Conservation (phyloP, 805 yeast species). For the Ogataea zsoltii region DNA sequence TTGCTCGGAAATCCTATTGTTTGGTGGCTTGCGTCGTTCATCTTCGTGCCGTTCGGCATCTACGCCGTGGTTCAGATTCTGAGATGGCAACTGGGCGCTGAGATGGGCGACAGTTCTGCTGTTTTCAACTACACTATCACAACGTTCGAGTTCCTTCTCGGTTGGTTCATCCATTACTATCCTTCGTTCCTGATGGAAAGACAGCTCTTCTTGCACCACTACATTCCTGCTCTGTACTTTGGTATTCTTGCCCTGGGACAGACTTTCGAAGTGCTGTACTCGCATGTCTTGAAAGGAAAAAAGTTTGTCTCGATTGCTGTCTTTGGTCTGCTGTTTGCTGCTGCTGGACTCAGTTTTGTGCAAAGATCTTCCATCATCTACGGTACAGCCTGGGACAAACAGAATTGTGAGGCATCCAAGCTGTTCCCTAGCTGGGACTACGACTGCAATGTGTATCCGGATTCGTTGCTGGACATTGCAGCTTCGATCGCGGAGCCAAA, state of each 20-base stretch:
- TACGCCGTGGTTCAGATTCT: constrained; percentile 48
- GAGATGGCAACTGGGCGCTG: constrained; percentile 62
- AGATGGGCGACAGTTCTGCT: constrained; percentile 48
- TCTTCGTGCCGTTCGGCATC: constrained; percentile 50
- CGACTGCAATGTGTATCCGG: constrained; percentile 64
- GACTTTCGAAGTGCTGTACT: constrained; percentile 32
- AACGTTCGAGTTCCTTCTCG: constrained; percentile 59
- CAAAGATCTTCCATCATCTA: constrained; percentile 72
- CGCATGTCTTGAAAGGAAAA: constrained; percentile 35
- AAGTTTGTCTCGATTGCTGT: constrained; percentile 46
- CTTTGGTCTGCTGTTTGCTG: constrained; percentile 48
- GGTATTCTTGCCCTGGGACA: constrained; percentile 39
- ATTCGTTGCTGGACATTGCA: constrained; percentile 6
- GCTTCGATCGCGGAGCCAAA: constrained; percentile 5
- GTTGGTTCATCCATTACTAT: constrained; percentile 69
- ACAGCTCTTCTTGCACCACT: constrained; percentile 91
- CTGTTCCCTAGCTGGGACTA: constrained; percentile 80
- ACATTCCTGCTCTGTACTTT: constrained; percentile 89
- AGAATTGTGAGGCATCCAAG: constrained; percentile 61
- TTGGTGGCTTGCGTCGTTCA: constrained; percentile 71
- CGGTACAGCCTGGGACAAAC: constrained; percentile 78
- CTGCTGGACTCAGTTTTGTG: constrained; percentile 54
- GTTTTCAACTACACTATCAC: constrained; percentile 67
- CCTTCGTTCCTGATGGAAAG: constrained; percentile 89
- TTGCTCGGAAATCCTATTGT: constrained; percentile 75